A percentile compares a stretch with the other conserved stretches of the same genome.
phyloP scores from a whole-genome alignment of 2,329 filamentous ascomycete species.

The Aspergillus cejpii region DNA sequence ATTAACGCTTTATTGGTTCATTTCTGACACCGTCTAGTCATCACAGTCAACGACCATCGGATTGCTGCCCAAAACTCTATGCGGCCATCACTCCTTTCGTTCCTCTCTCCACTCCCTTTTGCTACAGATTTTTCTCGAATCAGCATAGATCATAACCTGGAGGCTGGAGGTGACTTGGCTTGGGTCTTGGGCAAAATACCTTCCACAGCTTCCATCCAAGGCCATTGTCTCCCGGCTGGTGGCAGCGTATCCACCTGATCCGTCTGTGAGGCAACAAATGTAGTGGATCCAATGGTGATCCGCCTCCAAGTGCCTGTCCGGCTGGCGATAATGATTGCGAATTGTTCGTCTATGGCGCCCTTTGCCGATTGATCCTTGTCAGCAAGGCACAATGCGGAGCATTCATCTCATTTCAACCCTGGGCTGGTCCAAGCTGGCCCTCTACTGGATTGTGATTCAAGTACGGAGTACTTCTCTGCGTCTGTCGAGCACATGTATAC shows the following conservation, averaged over 20 bases:
- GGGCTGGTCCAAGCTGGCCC: neutral
- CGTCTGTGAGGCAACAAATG: neutral
- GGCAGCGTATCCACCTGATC: neutral
- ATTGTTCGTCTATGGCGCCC: conserved; percentile 6
- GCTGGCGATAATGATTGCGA: conserved; percentile 9
- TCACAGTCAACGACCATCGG: conserved; percentile 15
- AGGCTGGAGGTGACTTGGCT: neutral
- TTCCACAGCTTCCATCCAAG: neutral
- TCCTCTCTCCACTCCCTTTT: neutral
- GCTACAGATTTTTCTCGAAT: neutral
- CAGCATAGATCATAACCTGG: neutral
- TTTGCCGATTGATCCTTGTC: conserved; percentile 7
- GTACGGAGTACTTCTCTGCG: neutral
- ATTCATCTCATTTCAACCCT: neutral
- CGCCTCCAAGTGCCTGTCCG: neutral
- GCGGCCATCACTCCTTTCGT: neutral
- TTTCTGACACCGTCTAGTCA: conserved; percentile 12
- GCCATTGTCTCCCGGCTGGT: neutral
- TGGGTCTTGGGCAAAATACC: neutral
- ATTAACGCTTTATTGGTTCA: conserved; percentile 9
- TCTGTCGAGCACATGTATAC: conserved; percentile 8
- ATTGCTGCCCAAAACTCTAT: conserved; percentile 4
- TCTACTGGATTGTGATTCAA: neutral
- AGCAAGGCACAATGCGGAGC: conserved; percentile 10
- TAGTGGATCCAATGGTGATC: neutral